Evolutionary conservation across 192 early-diverging fungal species (phyloP), one percentile per base, ranked within the genome.

Genomic region (Kickxella alabastrina): DNA sequence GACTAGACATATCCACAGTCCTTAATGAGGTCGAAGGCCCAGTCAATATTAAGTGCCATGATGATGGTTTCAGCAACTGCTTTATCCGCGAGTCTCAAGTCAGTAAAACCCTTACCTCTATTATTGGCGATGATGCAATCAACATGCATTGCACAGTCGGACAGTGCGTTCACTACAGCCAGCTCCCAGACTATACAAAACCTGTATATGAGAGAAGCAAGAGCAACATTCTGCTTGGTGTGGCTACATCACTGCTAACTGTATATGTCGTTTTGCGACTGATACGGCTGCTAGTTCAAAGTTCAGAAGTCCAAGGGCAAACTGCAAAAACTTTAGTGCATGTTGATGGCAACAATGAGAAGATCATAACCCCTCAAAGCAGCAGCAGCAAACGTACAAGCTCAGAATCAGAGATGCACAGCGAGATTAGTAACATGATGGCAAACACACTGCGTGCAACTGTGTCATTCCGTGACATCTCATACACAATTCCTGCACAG

Each of bases 61-160:
- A 78, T 78, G 86, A 92, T 56, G 82, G 84, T 8, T 84, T 84
- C 25, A 91, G 93, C 83, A 87, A 92, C 63, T 81, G 85, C n/a
- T 74, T 90, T 18, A 93, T 96, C 22, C 69, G 73, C 7, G 70
- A 74, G 25, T 43, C 54, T 28, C 40, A 50, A 6, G 49, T 74
- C 0, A 74, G 64, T 43, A 60, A 62, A 13, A 74, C 62, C 1
- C 31, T 74, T 14, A 51, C 70, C 10, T 47, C 69, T 4, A 75
- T 93, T 27, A 91, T 93, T 78, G 91, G 88, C 26, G 93, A 96
- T 42, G 77, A 80, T 21, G 83, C 84, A 13, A 92, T 96, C 57
- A 83, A 81, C 23, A 77, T 96, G 60, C 49, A 66, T 15, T 96
- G 93, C 52, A 59, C 69, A 40, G 83, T 85, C 29, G 91, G 93